Percentiles rank a stretch among this genome's conserved stretches.
Conservation (phyloP, 768 basidiomycete genomes). For the Podaxis pistillaris region DNA sequence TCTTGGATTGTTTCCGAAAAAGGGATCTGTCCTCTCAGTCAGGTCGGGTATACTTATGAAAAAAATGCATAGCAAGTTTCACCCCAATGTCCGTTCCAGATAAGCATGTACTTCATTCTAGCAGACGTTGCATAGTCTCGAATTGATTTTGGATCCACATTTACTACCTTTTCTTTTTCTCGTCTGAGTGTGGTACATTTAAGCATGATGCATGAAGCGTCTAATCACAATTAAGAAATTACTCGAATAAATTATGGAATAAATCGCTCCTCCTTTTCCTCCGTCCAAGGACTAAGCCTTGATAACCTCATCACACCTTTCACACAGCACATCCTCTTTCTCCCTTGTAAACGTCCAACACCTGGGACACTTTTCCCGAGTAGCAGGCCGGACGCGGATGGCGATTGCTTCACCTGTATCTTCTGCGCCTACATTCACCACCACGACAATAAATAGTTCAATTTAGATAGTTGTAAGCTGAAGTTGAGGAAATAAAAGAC, state of each 20-base stretch:
- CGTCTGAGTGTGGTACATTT: too few relatives aligned
- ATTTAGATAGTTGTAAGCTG: too few relatives aligned
- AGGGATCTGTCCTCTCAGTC: too few relatives aligned
- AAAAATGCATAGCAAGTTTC: too few relatives aligned
- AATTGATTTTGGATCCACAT: too few relatives aligned
- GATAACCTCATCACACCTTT: constrained; percentile 49
- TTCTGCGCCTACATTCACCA: constrained; percentile 5
- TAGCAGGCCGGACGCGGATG: constrained; percentile 63
- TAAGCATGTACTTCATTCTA: too few relatives aligned
- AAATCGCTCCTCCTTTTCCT: neutral
- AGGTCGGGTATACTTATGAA: too few relatives aligned
- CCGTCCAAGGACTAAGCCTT: neutral
- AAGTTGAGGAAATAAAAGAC: neutral
- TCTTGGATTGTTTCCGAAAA: too few relatives aligned
- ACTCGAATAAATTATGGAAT: neutral
- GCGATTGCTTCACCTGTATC: constrained; percentile 33
- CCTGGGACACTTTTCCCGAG: constrained; percentile 74
- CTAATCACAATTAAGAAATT: neutral
- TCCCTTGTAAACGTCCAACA: constrained; percentile 81
- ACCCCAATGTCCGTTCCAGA: too few relatives aligned
- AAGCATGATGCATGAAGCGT: neutral
- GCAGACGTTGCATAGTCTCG: too few relatives aligned
- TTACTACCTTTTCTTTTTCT: too few relatives aligned
- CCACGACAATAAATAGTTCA: too few relatives aligned
- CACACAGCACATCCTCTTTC: constrained; percentile 55